Evolutionary conservation across 2,329 filamentous ascomycete species (phyloP).

Genomic region (Colletotrichum australisinense): DNA sequence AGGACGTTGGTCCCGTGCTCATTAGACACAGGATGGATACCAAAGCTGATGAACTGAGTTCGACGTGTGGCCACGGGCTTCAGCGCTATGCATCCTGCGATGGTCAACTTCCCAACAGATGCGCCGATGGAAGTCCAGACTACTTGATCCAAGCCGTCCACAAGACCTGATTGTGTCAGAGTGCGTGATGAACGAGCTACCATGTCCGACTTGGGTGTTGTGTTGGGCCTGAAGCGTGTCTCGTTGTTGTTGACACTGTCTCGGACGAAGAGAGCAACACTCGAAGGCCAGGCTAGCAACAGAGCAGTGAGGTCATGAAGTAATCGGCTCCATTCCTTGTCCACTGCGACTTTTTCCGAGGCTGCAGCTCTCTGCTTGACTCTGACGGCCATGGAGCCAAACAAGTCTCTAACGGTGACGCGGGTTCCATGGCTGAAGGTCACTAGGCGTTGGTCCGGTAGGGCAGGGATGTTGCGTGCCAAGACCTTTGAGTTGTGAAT

Average conservation of each 20-base stretch:
- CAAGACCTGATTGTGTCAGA: constrained; percentile 74
- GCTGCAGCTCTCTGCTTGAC: constrained; percentile 80
- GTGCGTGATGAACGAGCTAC: constrained; percentile 51
- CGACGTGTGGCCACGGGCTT: constrained; percentile 77
- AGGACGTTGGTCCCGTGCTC: constrained; percentile 71
- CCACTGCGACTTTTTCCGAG: constrained; percentile 60
- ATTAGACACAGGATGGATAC: constrained; percentile 72
- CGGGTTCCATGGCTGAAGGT: constrained; percentile 77
- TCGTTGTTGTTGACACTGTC: constrained; percentile 57
- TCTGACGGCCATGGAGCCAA: constrained; percentile 90
- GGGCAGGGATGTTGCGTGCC: constrained; percentile 71
- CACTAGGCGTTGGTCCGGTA: constrained; percentile 66
- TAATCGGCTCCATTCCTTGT: constrained; percentile 75
- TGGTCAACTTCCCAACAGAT: constrained; percentile 67
- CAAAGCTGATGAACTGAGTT: constrained; percentile 85
- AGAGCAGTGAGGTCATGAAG: constrained; percentile 70
- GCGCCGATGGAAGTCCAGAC: constrained; percentile 81
- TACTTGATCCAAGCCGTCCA: constrained; percentile 60
- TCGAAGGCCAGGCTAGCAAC: constrained; percentile 75
- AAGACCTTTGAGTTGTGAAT: constrained; percentile 78
- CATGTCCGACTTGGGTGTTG: background rate
- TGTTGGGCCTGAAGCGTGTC: constrained; percentile 47
- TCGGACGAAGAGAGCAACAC: constrained; percentile 68
- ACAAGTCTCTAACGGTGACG: constrained; percentile 82
- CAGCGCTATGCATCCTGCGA: constrained; percentile 79